Evolutionary conservation across 2,329 filamentous ascomycete genomes (phyloP).

Genomic region (Epichloe coenophiala): DNA sequence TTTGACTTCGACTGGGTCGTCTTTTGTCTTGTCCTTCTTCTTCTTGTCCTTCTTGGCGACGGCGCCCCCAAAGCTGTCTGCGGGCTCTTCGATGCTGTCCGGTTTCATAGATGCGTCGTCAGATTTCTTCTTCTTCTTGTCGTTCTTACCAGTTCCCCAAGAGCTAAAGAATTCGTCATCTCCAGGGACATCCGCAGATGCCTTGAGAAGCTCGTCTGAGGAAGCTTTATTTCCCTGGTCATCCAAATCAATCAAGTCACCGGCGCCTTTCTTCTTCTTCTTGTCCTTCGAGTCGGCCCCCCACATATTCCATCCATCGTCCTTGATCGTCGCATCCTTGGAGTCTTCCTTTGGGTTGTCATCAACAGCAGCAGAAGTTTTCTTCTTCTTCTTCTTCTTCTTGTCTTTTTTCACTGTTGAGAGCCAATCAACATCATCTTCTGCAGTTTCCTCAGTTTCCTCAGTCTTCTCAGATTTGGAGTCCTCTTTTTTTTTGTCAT

Average conservation of each 20-base stretch:
- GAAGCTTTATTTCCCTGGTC: constrained; percentile 13
- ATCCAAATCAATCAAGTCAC: constrained; percentile 24
- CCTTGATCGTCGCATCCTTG: too few species aligned
- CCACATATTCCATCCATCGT: too few species aligned
- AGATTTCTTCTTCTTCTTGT: constrained; percentile 23
- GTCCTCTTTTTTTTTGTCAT: constrained; percentile 2
- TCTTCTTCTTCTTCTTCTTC: background rate
- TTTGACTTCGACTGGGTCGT: constrained; percentile 33
- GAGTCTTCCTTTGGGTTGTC: too few species aligned
- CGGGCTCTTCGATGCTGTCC: constrained; percentile 29
- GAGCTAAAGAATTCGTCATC: constrained; percentile 42
- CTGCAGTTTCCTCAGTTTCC: background rate
- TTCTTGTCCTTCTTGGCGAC: constrained; percentile 25
- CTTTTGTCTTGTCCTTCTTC: constrained; percentile 39
- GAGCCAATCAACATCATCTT: background rate
- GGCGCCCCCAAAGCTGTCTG: constrained; percentile 26
- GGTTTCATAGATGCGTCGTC: constrained; percentile 22
- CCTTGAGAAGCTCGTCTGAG: constrained; percentile 15
- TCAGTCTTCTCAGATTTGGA: constrained; percentile 7
- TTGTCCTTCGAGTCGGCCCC: too few species aligned
- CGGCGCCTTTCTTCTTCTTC: constrained; percentile 7
- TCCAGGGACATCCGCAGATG: constrained; percentile 18
- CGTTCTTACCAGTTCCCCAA: constrained; percentile 42
- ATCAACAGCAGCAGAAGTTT: too few species aligned
- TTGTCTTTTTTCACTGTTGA: constrained; percentile 1